Evolutionary conservation across 352 stramenopile genomes (phyloP).

Genomic region (Achlya hypogyna): DNA sequence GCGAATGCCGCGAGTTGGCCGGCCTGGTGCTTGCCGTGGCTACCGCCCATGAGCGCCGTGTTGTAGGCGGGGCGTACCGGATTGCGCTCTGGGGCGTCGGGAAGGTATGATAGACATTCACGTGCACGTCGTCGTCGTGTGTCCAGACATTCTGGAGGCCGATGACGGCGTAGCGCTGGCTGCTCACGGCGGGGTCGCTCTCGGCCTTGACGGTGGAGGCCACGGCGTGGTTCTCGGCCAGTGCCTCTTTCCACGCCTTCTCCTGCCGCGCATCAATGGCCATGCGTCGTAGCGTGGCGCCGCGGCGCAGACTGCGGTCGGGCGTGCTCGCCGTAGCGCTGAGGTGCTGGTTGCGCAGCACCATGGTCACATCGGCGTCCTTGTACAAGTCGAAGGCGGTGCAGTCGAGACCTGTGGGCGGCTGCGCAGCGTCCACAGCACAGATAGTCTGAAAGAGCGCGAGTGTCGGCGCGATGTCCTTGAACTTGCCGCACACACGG

Average conservation of each 20-base stretch:
- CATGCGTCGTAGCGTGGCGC: neutral
- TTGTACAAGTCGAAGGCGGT: slow-evolving; percentile 69
- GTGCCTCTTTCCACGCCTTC: neutral
- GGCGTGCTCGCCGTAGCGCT: neutral
- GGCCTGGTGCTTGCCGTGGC: slow-evolving; percentile 49
- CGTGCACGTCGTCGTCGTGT: slow-evolving; percentile 33
- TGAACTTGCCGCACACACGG: slow-evolving; percentile 65
- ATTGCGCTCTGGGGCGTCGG: slow-evolving; percentile 67
- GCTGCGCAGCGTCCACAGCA: slow-evolving; percentile 32
- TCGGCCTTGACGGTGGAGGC: neutral
- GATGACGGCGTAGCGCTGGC: slow-evolving; percentile 67
- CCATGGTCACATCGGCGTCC: slow-evolving; percentile 75
- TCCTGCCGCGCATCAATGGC: neutral
- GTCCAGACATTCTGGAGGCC: slow-evolving; percentile 23
- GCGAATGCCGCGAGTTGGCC: slow-evolving; percentile 32
- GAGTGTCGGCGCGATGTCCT: slow-evolving; percentile 45
- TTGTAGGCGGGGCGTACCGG: slow-evolving; percentile 19
- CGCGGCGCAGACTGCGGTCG: neutral
- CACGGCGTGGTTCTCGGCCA: neutral
- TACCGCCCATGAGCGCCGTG: neutral
- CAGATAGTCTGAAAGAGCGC: slow-evolving; percentile 64
- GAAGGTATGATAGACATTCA: slow-evolving; percentile 77
- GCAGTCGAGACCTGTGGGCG: slow-evolving; percentile 28
- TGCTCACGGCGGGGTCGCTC: slow-evolving; percentile 26
- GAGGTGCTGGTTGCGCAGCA: slow-evolving; percentile 36